phyloP scores from a whole-genome alignment of 1,139 yeast genomes.

The Yamadazyma atmosphaerica region DNA sequence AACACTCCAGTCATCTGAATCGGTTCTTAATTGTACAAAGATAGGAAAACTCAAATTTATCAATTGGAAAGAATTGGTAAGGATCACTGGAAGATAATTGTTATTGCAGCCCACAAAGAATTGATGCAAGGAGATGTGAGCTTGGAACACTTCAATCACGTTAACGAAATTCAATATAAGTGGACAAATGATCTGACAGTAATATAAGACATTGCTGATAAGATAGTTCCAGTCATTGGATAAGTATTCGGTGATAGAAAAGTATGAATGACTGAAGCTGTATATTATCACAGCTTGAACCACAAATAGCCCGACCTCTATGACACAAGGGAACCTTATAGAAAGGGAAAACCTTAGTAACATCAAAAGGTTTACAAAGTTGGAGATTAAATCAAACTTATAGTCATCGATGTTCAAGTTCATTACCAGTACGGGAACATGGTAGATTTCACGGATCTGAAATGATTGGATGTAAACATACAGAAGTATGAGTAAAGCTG shows the following conservation, averaged over 20 bases:
- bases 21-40: too few species aligned
- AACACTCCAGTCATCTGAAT: too few species aligned
- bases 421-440: neutral
- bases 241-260: neutral
- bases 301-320: slow-evolving; percentile 1
- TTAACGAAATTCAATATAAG: slow-evolving; percentile 7
- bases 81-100: slow-evolving; percentile 27
- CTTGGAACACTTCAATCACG: slow-evolving; percentile 4
- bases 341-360: slow-evolving; percentile 6
- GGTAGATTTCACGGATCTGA: slow-evolving; percentile 1
- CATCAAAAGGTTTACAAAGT: slow-evolving; percentile 9
- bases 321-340: neutral
- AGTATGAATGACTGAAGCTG: neutral
- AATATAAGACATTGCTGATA: slow-evolving; percentile 3
- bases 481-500: slow-evolving; percentile 2
- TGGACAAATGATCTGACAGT: slow-evolving; percentile 10
- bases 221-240: neutral
- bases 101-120: slow-evolving; percentile 20
- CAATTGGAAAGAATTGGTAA: slow-evolving; percentile 27
- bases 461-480: slow-evolving; percentile 3
- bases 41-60: slow-evolving; percentile 20
- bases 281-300: slow-evolving; percentile 17
- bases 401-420: slow-evolving; percentile 3
- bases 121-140: neutral
- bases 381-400: slow-evolving; percentile 7